A percentile compares a stretch with the other conserved stretches of the same genome.
Evolutionary conservation across 805 yeast genomes (phyloP).

Genomic region (Candida bentonensis): DNA sequence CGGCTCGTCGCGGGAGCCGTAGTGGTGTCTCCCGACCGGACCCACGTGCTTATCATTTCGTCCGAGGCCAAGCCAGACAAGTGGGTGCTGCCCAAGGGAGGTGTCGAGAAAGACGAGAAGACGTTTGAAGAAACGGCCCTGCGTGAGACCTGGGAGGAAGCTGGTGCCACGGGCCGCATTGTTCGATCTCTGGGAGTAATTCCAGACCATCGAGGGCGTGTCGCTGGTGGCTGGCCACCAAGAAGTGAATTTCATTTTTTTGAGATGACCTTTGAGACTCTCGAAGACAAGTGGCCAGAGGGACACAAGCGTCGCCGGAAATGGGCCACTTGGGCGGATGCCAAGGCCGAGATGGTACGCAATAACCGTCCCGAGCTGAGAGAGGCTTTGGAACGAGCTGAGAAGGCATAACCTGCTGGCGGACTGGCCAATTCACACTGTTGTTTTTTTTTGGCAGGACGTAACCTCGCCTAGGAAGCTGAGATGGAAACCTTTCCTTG

Average conservation of each 20-base stretch:
- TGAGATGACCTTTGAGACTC: constrained; percentile 50
- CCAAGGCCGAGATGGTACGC: constrained; percentile 17
- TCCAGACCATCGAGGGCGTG: constrained; percentile 11
- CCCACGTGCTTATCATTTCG: constrained; percentile 62
- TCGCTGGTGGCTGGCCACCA: constrained; percentile 36
- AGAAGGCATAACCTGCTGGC: background rate
- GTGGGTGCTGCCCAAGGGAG: constrained; percentile 95
- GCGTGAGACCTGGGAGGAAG: constrained; percentile 97
- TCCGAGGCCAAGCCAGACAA: constrained; percentile 53
- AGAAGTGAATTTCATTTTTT: constrained; percentile 79
- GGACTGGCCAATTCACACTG: no score
- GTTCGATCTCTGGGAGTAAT: constrained; percentile 45
- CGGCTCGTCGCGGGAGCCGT: constrained; percentile 90
- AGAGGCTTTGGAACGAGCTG: constrained; percentile 14
- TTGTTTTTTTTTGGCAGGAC: no score
- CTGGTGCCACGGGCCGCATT: constrained; percentile 69
- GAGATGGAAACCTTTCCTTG: no score
- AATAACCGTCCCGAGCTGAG: constrained; percentile 20
- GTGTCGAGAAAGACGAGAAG: constrained; percentile 68
- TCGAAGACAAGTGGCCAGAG: constrained; percentile 70
- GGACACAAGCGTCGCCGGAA: constrained; percentile 40
- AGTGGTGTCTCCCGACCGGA: constrained; percentile 42
- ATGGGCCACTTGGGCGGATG: constrained; percentile 41
- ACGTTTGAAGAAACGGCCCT: constrained; percentile 42
- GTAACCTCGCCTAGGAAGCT: no score